Base-by-base conservation (phyloP, 495 filamentous ascomycete species). In the Podospora pseudocomata region DNA sequence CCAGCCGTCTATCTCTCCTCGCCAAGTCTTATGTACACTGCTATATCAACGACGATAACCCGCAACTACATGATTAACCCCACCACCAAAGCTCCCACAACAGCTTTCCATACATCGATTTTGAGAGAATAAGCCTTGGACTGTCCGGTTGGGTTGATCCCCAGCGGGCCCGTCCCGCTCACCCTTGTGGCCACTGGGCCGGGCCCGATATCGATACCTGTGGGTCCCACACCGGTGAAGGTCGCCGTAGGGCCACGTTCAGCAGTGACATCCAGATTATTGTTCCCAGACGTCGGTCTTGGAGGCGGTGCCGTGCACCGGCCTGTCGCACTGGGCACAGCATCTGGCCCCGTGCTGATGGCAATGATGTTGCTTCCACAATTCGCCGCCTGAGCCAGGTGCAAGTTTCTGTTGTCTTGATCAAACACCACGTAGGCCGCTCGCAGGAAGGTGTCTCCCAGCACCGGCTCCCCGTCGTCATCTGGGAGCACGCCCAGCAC, bases 381-480 rank as follows among this genome's bases (percentile, higher is more conserved):
- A 65, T 77, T 72, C 13, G 76, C 78, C 16, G 77, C 77, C 69
- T 81, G 78, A 1, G 79, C 79, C 18, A 78, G 23, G 54, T 77
- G 76, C 32, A 79, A 49, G 56, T 73, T 71, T 27, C 73, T 67
- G 65, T 79, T 77, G 66, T 79, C 77, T 69, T 77, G 75, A 66
- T 79, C 77, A 49, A 70, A 77, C 9, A 79, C 77, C 4, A 73
- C 77, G 27, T 79, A 79, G 0, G 75, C 77, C 19, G 75, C 74
- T 53, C 77, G 68, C 19, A 79, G 63, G 66, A 79, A 77, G 6
- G 70, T 70, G 68, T 77, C 77, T 5, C 75, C 75, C 4, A 77
- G 68, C 9, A 77, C 70, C 13, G 71, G 70, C 66, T 76, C 75
- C 2, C 64, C 66, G 28, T 75, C 72, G 1, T 67, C 60, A 49